A percentile compares a stretch with the other conserved stretches of the same genome.
phyloP scores from a whole-genome alignment of 768 basidiomycete species.

The Amanita rubescens region DNA sequence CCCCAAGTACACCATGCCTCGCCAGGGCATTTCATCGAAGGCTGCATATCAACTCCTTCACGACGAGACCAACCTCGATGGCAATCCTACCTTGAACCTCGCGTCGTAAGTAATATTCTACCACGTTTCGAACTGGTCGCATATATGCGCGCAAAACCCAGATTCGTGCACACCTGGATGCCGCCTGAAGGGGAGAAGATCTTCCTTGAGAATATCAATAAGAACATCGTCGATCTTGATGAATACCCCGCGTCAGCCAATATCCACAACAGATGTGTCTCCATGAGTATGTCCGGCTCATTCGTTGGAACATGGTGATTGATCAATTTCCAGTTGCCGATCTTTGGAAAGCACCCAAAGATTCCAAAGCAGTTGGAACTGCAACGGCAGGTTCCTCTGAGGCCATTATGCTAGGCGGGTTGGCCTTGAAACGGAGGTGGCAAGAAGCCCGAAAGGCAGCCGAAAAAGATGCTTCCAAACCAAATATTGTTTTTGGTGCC shows the following conservation, averaged over 20 bases:
- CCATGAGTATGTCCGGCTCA: conserved; percentile 37
- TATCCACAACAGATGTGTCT: conserved; percentile 47
- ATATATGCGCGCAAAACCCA: too few relatives aligned
- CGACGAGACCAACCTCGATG: conserved; percentile 52
- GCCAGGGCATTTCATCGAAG: conserved; percentile 33
- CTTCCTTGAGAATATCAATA: conserved; percentile 56
- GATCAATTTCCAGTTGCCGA: conserved; percentile 33
- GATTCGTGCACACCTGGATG: conserved; percentile 55
- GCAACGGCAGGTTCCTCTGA: conserved; percentile 61
- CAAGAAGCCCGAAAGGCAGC: conserved; percentile 54
- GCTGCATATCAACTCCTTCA: conserved; percentile 43
- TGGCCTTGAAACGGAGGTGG: conserved; percentile 65
- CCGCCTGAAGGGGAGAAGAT: conserved; percentile 45
- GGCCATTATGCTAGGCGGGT: conserved; percentile 65
- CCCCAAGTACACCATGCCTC: conserved; percentile 41
- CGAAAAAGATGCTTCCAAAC: conserved; percentile 46
- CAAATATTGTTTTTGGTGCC: conserved; percentile 51
- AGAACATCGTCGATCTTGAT: conserved; percentile 61
- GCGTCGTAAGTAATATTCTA: conserved; percentile 43
- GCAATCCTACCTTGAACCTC: conserved; percentile 54
- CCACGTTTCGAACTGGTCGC: background rate
- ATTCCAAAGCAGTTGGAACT: conserved; percentile 48
- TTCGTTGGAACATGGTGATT: conserved; percentile 4
- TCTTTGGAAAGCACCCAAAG: conserved; percentile 59
- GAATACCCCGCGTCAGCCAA: conserved; percentile 53